Percentiles rank a stretch among this genome's conserved stretches.
Conservation (phyloP, 1,139 yeast genomes). For the Candida tropicalis region DNA sequence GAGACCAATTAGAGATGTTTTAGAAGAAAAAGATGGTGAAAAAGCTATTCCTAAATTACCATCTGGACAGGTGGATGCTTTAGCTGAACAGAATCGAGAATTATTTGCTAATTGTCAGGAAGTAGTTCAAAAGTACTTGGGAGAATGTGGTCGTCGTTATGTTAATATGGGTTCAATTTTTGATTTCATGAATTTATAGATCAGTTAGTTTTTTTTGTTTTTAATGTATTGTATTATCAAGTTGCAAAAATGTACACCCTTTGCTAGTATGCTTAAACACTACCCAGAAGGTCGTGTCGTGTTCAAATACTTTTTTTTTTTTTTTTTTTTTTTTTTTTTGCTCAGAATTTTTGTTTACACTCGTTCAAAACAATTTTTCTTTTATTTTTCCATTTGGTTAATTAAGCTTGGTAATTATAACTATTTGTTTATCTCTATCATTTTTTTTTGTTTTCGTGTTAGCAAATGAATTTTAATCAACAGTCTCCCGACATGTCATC, state of each 20-base stretch:
- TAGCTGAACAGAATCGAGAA: constrained; percentile 79
- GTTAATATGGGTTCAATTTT: constrained; percentile 87
- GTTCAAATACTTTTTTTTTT: neutral
- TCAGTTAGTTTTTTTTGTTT: too few relatives aligned
- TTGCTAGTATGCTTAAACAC: too few relatives aligned
- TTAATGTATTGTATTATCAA: too few relatives aligned
- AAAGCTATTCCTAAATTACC: constrained; percentile 42
- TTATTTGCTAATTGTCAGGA: constrained; percentile 57
- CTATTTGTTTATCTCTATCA: neutral
- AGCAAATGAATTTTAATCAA: constrained; percentile 10
- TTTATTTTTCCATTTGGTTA: too few relatives aligned
- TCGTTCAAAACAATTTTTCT: too few relatives aligned
- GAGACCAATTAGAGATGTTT: constrained; percentile 47
- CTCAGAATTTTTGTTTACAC: neutral
- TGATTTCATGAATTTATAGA: constrained; percentile 46
- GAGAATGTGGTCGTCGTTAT: constrained; percentile 86
- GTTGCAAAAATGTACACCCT: too few relatives aligned
- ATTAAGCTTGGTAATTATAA: neutral
- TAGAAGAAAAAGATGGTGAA: constrained; percentile 17
- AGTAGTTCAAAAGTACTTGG: constrained; percentile 75
- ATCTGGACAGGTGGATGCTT: constrained; percentile 64
- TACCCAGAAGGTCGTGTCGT: neutral
- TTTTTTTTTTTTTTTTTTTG: neutral
- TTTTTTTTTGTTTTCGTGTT: neutral
- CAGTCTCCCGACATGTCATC: constrained; percentile 6